A percentile compares a stretch with the other conserved stretches of the same genome.
Evolutionary conservation across 306 rosid species (phyloP).

Genomic region (Mucuna pruriens): DNA sequence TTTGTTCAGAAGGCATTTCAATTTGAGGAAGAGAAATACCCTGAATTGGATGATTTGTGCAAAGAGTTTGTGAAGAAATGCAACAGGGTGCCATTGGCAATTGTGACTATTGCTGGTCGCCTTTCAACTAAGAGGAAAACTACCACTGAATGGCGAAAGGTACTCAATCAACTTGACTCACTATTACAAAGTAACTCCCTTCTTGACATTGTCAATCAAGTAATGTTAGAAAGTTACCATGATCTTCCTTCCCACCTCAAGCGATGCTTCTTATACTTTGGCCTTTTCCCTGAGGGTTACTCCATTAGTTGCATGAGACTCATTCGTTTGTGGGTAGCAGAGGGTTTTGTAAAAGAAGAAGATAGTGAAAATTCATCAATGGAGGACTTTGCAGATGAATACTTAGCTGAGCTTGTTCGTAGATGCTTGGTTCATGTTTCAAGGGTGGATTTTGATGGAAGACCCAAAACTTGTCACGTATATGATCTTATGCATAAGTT

Average conservation of each 20-base stretch:
- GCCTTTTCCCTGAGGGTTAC: slow-evolving; percentile 30
- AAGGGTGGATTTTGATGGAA: not conserved
- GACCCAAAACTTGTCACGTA: not conserved
- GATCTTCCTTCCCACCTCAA: slow-evolving; percentile 37
- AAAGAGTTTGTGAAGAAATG: not conserved
- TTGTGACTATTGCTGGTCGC: not conserved
- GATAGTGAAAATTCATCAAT: not conserved
- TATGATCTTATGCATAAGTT: not conserved
- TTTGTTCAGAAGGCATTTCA: not conserved
- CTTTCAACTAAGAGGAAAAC: not conserved
- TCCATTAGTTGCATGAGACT: slow-evolving; percentile 3
- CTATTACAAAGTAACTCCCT: not conserved
- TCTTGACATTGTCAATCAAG: not conserved
- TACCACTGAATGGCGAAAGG: not conserved
- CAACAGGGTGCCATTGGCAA: not conserved
- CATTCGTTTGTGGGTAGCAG: not conserved
- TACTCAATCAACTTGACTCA: not conserved
- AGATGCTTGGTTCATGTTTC: not conserved
- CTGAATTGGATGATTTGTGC: not conserved
- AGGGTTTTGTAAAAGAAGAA: not conserved
- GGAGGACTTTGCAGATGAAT: not conserved
- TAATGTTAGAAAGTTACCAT: not conserved
- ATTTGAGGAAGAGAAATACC: not conserved
- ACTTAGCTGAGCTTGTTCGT: not conserved
- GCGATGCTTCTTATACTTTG: slow-evolving; percentile 28